Base-by-base conservation (phyloP, 176 grass and related monocot genomes). In the Microstegium vimineum region DNA sequence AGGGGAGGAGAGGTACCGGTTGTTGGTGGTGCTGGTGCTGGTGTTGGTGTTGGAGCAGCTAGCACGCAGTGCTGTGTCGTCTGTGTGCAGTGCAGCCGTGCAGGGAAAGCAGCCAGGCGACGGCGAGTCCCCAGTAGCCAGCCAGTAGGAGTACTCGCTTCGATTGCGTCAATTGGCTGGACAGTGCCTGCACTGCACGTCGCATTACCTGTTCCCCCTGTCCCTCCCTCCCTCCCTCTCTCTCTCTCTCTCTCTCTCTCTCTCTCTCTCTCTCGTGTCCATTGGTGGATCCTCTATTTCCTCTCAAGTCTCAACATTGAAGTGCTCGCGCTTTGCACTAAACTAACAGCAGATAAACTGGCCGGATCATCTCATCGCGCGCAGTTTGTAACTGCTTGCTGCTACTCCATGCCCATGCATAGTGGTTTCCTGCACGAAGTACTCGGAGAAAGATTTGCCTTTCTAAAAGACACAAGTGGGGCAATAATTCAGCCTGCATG, bases 121-220 rank as follows among this genome's bases (percentile, higher is more conserved):
- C 18, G 54, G 57, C 57, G 4, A 41, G 56, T 5, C 72, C 9
- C 20, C 28, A 9, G 8, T 12, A 12, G n/a, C 22, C n/a, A n/a
- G n/a, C n/a, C 45, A 51, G 4, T 0, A 49, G 10, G 45, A 33
- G 41, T n/a, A 35, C 30, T 25, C 25, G 40, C 81, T 7, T 54
- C 18, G 80, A 75, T n/a, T 61, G 62, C 69, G 70, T 85, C 61
- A 31, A 85, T 81, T 81, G 76, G 70, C 32, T 34, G 52, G 77
- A 69, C 63, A 76, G 18, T 75, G 66, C 66, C 72, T 74, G 36
- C n/a, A n/a, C n/a, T n/a, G n/a, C 86, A 47, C 62, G 68, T 79
- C 37, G 35, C 56, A 51, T 46, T 84, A 73, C 60, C 81, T 40
- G 76, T 52, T 61, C 30, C 45, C 32, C 12, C 26, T n/a, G 76